Evolutionary conservation across 345 rosid species (phyloP).

Genomic region (Physaria fendleri): DNA sequence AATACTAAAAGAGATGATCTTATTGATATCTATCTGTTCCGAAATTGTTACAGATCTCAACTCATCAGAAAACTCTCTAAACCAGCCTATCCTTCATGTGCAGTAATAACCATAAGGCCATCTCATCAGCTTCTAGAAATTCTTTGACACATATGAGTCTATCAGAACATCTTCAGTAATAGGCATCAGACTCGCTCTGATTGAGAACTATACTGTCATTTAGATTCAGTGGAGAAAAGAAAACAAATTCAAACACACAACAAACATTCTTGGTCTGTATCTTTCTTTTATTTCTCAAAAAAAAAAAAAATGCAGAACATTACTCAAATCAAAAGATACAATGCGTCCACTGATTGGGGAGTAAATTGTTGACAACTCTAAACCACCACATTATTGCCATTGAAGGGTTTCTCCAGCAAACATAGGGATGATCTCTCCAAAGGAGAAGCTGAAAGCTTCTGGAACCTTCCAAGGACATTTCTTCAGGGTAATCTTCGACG

Average conservation of each 20-base stretch:
- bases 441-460: conserved; percentile 51
- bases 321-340: conserved; percentile 13
- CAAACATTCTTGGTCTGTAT: conserved; percentile 14
- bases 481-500: conserved; percentile 55
- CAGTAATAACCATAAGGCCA: too few species aligned
- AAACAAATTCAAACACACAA: neutral
- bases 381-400: conserved; percentile 50
- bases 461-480: conserved; percentile 76
- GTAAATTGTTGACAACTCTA: neutral
- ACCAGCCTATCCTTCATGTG: too few species aligned
- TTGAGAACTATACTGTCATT: conserved; percentile 12
- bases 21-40: too few species aligned
- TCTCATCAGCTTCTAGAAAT: too few species aligned
- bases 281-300: conserved; percentile 18
- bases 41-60: too few species aligned
- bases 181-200: conserved; percentile 8
- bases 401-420: conserved; percentile 74
- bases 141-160: too few species aligned
- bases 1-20: too few species aligned
- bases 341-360: neutral
- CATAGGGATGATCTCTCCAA: conserved; percentile 85
- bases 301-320: conserved; percentile 14
- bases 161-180: conserved; percentile 20
- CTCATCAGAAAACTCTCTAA: too few species aligned
- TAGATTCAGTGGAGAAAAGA: neutral